Evolutionary conservation across 2,329 filamentous ascomycete species (phyloP).

Genomic region (Juglanconis juglandina): DNA sequence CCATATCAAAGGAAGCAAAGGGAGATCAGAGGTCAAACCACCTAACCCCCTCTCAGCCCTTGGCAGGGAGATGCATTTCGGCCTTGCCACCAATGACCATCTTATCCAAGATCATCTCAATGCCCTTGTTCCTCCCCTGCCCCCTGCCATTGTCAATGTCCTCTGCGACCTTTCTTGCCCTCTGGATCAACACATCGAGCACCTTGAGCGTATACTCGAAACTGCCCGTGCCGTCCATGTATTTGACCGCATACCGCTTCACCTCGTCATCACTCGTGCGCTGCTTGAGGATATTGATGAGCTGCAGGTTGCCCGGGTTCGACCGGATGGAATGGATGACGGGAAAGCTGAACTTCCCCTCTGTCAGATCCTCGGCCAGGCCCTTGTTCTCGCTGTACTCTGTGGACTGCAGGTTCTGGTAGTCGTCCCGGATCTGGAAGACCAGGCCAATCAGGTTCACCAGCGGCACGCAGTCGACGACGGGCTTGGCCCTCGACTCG

Average conservation of each 20-base stretch:
- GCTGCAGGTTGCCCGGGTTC: slow-evolving; percentile 68
- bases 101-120: slow-evolving; percentile 67
- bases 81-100: slow-evolving; percentile 41
- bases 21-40: not conserved
- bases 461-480: slow-evolving; percentile 73
- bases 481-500: slow-evolving; percentile 46
- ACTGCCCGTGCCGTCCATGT: slow-evolving; percentile 87
- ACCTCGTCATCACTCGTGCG: slow-evolving; percentile 83
- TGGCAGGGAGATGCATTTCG: slow-evolving; percentile 17
- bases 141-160: slow-evolving; percentile 60
- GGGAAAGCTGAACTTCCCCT: slow-evolving; percentile 95
- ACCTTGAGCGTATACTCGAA: slow-evolving; percentile 81
- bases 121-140: slow-evolving; percentile 46
- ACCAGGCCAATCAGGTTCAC: slow-evolving; percentile 82
- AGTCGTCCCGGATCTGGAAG: slow-evolving; percentile 92
- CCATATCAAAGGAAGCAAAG: not conserved
- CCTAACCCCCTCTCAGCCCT: not conserved
- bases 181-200: slow-evolving; percentile 58
- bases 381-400: slow-evolving; percentile 87
- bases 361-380: slow-evolving; percentile 89
- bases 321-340: slow-evolving; percentile 89
- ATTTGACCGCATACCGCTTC: slow-evolving; percentile 83
- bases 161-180: slow-evolving; percentile 61
- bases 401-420: slow-evolving; percentile 75
- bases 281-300: slow-evolving; percentile 90